Base-by-base conservation (phyloP, 2,329 filamentous ascomycete species). In the Lithohypha guttulata region DNA sequence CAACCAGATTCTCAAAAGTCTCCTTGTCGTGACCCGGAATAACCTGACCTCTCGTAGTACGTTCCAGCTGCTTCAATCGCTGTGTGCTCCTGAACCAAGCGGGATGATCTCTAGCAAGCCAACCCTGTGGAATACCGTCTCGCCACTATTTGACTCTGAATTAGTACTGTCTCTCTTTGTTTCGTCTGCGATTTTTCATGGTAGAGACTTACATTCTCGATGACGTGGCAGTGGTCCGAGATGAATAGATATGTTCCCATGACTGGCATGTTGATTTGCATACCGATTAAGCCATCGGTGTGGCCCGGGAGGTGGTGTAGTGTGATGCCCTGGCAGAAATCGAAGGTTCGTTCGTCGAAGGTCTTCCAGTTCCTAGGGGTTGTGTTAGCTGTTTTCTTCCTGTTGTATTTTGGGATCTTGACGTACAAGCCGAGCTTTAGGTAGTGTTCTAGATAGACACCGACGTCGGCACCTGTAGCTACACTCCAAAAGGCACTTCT, bases 221-320 rank as follows among this genome's bases (percentile, higher is more conserved):
- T 51, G 28, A 49, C 47, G 30, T 51, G 48, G 42, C 47, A 51
- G 38, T 51, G 48, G 31, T 51, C 48, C 23, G 42, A 48, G 20
- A 49, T 51, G 30, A 49, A 51, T 26, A 51, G 35, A 38, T 44
- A 51, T 22, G 48, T 51, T 5, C 48, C 48, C 33, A 43, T 47
- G n/a, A 47, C 43, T 1, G 42, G 48, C 48, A 51, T 47, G 23
- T 51, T 51, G 42, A 51, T 48, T 41, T 51, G 48, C 48, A 51
- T 51, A 21, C 46, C 47, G 30, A 49, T 48, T 34, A 51, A 32
- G 15, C 48, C 48, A 29, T 51, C 48, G 17, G 48, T 51, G 30
- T 51, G 48, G 17, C 48, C 48, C 5, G 48, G 48, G 30, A 49
- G 34, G 27, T 51, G 48, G 34, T 51, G 47, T 34, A 51, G 35